Percentiles rank a stretch among this genome's conserved stretches.
phyloP scores from a whole-genome alignment of 352 stramenopile genomes.

The Phytophthora crassamura region DNA sequence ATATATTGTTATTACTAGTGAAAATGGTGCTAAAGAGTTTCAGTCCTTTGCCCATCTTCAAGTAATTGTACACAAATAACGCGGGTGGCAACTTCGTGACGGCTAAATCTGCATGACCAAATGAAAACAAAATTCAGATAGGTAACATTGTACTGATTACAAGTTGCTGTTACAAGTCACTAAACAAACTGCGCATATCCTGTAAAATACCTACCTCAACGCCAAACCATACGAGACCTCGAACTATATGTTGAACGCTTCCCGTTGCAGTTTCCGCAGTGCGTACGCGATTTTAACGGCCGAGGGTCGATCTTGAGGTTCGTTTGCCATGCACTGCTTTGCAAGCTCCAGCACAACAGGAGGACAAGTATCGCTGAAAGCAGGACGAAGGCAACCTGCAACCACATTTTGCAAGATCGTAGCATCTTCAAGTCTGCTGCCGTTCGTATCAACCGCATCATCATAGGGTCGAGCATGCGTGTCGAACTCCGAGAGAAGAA shows the following conservation, averaged over 20 bases:
- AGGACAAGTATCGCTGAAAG: conserved; percentile 31
- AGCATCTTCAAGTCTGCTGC: conserved; percentile 36
- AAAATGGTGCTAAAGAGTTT: too few species aligned
- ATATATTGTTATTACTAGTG: too few species aligned
- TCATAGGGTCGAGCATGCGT: conserved; percentile 57
- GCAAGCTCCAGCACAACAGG: conserved; percentile 32
- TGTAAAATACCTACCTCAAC: too few species aligned
- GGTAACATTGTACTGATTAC: too few species aligned
- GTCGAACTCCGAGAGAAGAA: conserved; percentile 68
- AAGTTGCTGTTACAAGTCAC: too few species aligned
- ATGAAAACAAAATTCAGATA: too few species aligned
- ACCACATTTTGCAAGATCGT: conserved; percentile 44
- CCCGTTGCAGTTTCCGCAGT: conserved; percentile 19
- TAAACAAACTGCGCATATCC: too few species aligned
- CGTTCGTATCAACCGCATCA: conserved; percentile 13
- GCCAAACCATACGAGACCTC: too few species aligned
- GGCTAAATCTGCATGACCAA: too few species aligned
- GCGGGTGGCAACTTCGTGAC: too few species aligned
- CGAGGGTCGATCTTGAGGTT: conserved; percentile 22
- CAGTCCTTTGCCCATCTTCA: too few species aligned
- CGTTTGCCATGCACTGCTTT: conserved; percentile 34
- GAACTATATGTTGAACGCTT: conserved; percentile 22
- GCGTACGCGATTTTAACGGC: conserved; percentile 27
- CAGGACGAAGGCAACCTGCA: conserved; percentile 30
- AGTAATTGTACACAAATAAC: too few species aligned